phyloP scores from a whole-genome alignment of 2,329 filamentous ascomycete species.

The Fusarium sp. region DNA sequence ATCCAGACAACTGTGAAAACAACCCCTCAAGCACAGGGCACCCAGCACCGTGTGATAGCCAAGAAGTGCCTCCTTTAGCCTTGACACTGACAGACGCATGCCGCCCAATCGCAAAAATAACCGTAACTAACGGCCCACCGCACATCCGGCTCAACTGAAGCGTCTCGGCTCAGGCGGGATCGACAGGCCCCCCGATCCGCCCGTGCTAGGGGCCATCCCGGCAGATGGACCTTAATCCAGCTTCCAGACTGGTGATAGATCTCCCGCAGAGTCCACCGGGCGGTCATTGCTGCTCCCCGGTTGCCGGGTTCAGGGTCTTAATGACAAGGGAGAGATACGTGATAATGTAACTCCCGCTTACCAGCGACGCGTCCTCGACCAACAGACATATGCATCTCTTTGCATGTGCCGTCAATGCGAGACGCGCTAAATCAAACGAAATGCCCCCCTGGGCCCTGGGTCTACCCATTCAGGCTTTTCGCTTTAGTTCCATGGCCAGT shows the following conservation, averaged over 20 bases:
- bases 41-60: background rate
- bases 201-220: background rate
- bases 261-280: background rate
- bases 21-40: background rate
- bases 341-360: background rate
- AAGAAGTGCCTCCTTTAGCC: background rate
- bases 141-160: background rate
- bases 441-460: background rate
- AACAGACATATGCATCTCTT: background rate
- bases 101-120: background rate
- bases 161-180: background rate
- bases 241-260: constrained; percentile 6
- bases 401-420: background rate
- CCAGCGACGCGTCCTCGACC: background rate
- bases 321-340: background rate
- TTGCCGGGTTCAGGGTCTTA: background rate
- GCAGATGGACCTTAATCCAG: background rate
- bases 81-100: background rate
- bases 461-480: background rate
- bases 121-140: background rate
- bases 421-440: constrained; percentile 4
- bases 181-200: background rate
- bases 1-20: background rate
- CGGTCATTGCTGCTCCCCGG: background rate
- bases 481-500: background rate